phyloP scores from a whole-genome alignment of 257 asterid genomes.

The Ballota nigra region DNA sequence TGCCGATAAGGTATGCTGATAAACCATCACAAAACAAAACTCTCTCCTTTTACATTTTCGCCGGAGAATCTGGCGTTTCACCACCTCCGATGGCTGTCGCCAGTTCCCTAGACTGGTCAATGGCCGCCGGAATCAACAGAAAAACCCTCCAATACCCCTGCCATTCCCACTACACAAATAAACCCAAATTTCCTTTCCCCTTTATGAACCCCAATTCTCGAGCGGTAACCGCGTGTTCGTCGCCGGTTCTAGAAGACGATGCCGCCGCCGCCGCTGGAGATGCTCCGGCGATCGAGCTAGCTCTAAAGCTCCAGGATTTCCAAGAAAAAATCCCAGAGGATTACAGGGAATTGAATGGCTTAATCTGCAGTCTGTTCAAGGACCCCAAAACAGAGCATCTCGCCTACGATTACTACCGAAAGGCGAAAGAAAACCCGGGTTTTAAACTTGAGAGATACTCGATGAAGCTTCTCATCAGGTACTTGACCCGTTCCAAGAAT shows the following conservation, averaged over 20 bases:
- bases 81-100: slow-evolving; percentile 52
- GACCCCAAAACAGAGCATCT: slow-evolving; percentile 59
- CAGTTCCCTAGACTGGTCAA: slow-evolving; percentile 60
- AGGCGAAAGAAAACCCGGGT: slow-evolving; percentile 44
- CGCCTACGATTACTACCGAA: slow-evolving; percentile 54
- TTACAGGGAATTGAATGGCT: slow-evolving; percentile 45
- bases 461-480: slow-evolving; percentile 63
- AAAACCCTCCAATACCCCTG: slow-evolving; percentile 23
- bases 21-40: neutral
- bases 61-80: slow-evolving; percentile 4
- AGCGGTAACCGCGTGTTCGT: slow-evolving; percentile 40
- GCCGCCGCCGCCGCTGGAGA: slow-evolving; percentile 11
- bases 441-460: slow-evolving; percentile 58
- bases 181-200: slow-evolving; percentile 25
- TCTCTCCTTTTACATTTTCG: slow-evolving; percentile 11
- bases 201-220: slow-evolving; percentile 40
- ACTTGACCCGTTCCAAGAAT: slow-evolving; percentile 48
- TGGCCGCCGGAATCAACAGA: slow-evolving; percentile 38
- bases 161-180: slow-evolving; percentile 25
- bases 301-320: slow-evolving; percentile 40
- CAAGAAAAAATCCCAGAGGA: slow-evolving; percentile 28
- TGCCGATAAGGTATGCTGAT: slow-evolving; percentile 47
- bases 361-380: slow-evolving; percentile 58
- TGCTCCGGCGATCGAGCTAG: slow-evolving; percentile 41
- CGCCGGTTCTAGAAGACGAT: slow-evolving; percentile 47